A percentile compares a stretch with the other conserved stretches of the same genome.
phyloP scores from a whole-genome alignment of 257 asterid species.

The Solanum boliviense region DNA sequence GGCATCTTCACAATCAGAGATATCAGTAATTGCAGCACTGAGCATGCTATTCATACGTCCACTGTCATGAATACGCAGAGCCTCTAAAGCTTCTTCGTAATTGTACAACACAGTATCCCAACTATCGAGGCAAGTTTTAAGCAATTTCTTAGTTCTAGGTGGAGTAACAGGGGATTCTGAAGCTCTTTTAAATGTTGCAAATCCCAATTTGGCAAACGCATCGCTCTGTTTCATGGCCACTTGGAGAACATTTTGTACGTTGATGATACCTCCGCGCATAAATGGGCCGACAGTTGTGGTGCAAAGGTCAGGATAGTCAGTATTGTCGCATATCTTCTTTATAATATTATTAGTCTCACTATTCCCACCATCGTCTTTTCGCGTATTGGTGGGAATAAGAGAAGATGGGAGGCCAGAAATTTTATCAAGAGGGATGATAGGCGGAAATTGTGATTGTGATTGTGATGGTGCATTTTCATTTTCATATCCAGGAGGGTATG shows the following conservation, averaged over 20 bases:
- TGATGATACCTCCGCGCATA: not conserved
- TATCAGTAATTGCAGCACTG: slow-evolving; percentile 12
- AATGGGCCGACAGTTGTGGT: slow-evolving; percentile 7
- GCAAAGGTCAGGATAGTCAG: slow-evolving; percentile 27
- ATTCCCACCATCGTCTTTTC: not conserved
- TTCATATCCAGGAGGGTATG: not conserved
- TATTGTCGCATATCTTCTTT: slow-evolving; percentile 15
- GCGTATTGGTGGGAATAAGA: not conserved
- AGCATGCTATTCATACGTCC: slow-evolving; percentile 14
- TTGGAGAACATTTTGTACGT: not conserved
- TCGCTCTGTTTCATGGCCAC: not conserved
- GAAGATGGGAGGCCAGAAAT: not conserved
- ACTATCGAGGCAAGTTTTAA: slow-evolving; percentile 15
- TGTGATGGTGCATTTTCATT: not conserved
- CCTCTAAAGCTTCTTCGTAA: not conserved
- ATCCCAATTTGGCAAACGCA: slow-evolving; percentile 7
- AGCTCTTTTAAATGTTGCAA: not conserved
- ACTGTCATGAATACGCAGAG: not conserved
- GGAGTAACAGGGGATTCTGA: slow-evolving; percentile 6
- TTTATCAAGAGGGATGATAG: not conserved
- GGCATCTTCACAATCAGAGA: slow-evolving; percentile 9
- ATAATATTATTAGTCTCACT: not conserved
- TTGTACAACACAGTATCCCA: slow-evolving; percentile 7
- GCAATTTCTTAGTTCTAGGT: not conserved
- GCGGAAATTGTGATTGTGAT: not conserved